Evolutionary conservation across 176 grass and related monocot species (phyloP), one percentile per base, ranked within the genome.

Genomic region (Triticum urartu): DNA sequence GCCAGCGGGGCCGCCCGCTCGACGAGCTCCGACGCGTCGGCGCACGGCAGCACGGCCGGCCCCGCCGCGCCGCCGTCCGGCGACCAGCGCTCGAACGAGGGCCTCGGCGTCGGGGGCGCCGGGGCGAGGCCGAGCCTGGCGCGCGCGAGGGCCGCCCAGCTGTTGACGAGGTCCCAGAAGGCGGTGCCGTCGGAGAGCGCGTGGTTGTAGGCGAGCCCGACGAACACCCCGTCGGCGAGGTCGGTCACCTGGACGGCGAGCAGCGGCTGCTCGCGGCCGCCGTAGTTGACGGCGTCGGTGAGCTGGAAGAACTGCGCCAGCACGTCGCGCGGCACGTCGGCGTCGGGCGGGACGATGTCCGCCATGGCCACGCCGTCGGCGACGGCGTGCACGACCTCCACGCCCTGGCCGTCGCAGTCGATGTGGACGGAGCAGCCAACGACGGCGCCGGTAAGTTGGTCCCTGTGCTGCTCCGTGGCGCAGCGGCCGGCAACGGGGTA

Each of bases 141-240:
- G 36, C 92, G 85, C 9, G 81, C 35, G 10, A 89, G 89, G 80
- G 75, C 77, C 6, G 90, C 90, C 94, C 92, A 97, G 1, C 32
- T 42, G 48, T 94, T 91, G 61, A 97, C 75, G 45, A 97, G 91
- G 26, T 64, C 6, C 92, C 92, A 97, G 25, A 85, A 88, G 15
- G 94, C 89, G 0, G 88, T 89, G 67, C 94, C 94, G 7, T 97
- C 94, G 17, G 83, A 89, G 42, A 97, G 82, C 40, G n/a, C 88
- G 77, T 97, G 94, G 69, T 91, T 97, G 83, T 89, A 91, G 6
- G 13, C 83, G 58, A 85, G 91, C 0, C 72, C 90, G 6, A 97
- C 0, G 61, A 94, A 97, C 81, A 97, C 48, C 9, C 90, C 94
- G 71, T 97, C 92, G 20, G 7, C 26, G 47, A 97, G 88, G 10